These are phyloP conservation scores for Nicotiana otophora DNA, from an alignment of 257 asterid genomes.

Conservation along the genomic window DNA sequence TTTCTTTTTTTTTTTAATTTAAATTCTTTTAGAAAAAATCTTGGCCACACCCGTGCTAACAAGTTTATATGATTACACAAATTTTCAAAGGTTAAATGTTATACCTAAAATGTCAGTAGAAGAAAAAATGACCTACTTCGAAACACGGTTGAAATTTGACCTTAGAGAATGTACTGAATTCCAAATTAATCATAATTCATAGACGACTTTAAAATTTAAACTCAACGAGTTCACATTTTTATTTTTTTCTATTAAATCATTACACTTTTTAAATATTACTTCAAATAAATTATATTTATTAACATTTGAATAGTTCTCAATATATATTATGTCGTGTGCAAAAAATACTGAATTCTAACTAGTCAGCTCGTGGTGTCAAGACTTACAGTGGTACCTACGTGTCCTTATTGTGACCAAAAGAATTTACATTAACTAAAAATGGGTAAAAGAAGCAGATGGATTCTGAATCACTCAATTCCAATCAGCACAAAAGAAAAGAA, in stretches of 20 bases:
- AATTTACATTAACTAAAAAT: background rate
- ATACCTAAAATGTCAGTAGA: background rate
- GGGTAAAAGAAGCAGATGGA: background rate
- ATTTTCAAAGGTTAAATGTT: background rate
- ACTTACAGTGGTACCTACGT: background rate
- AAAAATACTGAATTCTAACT: no score
- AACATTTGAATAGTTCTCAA: no score
- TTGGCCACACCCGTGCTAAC: background rate
- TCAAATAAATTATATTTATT: no score
- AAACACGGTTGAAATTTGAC: background rate
- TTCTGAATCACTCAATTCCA: conserved; percentile 3
- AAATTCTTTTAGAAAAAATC: background rate
- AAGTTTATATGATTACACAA: background rate
- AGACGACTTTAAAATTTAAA: no score
- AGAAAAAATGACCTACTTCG: background rate
- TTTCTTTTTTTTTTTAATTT: no score
- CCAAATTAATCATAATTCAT: no score
- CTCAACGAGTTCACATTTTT: no score
- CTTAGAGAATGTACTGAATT: no score
- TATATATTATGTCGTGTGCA: no score
- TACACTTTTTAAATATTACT: no score
- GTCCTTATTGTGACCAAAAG: background rate
- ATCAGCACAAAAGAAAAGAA: background rate
- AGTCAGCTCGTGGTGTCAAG: no score
- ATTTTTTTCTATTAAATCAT: no score